phyloP scores from a whole-genome alignment of 805 yeast species.

The Kuraishia floccosa region DNA sequence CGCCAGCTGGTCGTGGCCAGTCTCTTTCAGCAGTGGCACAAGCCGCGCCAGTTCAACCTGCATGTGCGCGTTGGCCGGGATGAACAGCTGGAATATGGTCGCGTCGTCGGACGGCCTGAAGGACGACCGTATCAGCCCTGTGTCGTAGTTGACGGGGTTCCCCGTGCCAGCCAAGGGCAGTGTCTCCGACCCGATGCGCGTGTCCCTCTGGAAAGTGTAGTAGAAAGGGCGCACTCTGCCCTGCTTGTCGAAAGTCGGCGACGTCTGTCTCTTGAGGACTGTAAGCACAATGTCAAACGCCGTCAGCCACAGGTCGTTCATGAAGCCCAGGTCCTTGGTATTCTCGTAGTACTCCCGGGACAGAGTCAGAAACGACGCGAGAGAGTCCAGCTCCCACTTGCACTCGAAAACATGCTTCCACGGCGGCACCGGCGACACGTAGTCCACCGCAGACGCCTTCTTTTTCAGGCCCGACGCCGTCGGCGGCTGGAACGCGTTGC shows the following conservation, averaged over 20 bases:
- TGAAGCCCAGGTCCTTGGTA: constrained; percentile 38
- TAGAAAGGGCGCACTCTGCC: constrained; percentile 37
- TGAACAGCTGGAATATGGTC: constrained; percentile 63
- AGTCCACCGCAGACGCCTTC: constrained; percentile 45
- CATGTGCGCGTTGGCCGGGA: constrained; percentile 80
- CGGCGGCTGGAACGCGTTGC: constrained; percentile 92
- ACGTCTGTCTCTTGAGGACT: constrained; percentile 48
- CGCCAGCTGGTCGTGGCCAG: constrained; percentile 7
- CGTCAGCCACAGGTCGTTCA: constrained; percentile 39
- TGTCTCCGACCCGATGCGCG: constrained; percentile 74
- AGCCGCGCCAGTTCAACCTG: constrained; percentile 44
- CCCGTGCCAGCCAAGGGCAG: constrained; percentile 71
- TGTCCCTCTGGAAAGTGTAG: constrained; percentile 64
- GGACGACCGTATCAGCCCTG: constrained; percentile 71
- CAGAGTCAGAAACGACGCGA: constrained; percentile 72
- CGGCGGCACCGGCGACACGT: constrained; percentile 59
- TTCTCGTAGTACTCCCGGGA: constrained; percentile 57
- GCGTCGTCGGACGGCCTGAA: constrained; percentile 89
- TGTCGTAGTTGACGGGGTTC: constrained; percentile 63
- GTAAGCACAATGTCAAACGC: constrained; percentile 42
- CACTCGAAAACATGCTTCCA: constrained; percentile 76
- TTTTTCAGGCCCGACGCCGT: constrained; percentile 31
- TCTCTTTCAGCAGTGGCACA: constrained; percentile 13
- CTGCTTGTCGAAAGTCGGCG: constrained; percentile 42
- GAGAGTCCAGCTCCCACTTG: constrained; percentile 79